Percentiles rank a stretch among this genome's conserved stretches.
Conservation (phyloP, 331 rosid genomes). For the Quercus phellos region DNA sequence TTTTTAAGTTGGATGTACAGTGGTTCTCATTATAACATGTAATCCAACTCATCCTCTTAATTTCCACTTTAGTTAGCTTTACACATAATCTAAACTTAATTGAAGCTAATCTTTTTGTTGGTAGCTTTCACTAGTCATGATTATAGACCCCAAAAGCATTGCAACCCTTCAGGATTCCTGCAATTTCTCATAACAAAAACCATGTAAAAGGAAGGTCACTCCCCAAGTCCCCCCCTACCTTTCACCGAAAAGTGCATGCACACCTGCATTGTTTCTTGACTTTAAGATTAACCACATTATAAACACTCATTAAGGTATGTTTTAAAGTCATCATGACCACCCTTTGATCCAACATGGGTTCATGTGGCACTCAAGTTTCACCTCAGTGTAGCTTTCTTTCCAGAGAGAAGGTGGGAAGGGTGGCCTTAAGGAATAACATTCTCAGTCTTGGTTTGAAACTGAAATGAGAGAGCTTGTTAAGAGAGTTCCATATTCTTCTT, state of each 20-base stretch:
- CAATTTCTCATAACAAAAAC: slow-evolving; percentile 37
- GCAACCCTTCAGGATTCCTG: slow-evolving; percentile 48
- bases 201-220: slow-evolving; percentile 22
- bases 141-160: slow-evolving; percentile 66
- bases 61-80: slow-evolving; percentile 50
- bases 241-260: slow-evolving; percentile 78
- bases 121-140: slow-evolving; percentile 61
- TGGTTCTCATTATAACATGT: slow-evolving; percentile 42
- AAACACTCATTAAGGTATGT: slow-evolving; percentile 47
- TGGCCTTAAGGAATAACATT: slow-evolving; percentile 17
- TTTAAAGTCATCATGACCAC: slow-evolving; percentile 40
- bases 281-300: slow-evolving; percentile 38
- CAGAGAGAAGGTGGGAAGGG: slow-evolving; percentile 21
- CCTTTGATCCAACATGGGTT: slow-evolving; percentile 50
- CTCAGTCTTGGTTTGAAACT: not conserved
- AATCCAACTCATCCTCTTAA: slow-evolving; percentile 43
- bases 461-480: slow-evolving; percentile 22
- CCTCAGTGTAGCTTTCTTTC: slow-evolving; percentile 33
- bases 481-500: slow-evolving; percentile 3
- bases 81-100: slow-evolving; percentile 46
- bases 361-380: slow-evolving; percentile 48
- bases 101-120: slow-evolving; percentile 38
- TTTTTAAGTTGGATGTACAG: not conserved
- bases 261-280: slow-evolving; percentile 44
- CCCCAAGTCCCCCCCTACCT: slow-evolving; percentile 31